phyloP scores from a whole-genome alignment of 305 asterid genomes.

The Fraxinus greggii region DNA sequence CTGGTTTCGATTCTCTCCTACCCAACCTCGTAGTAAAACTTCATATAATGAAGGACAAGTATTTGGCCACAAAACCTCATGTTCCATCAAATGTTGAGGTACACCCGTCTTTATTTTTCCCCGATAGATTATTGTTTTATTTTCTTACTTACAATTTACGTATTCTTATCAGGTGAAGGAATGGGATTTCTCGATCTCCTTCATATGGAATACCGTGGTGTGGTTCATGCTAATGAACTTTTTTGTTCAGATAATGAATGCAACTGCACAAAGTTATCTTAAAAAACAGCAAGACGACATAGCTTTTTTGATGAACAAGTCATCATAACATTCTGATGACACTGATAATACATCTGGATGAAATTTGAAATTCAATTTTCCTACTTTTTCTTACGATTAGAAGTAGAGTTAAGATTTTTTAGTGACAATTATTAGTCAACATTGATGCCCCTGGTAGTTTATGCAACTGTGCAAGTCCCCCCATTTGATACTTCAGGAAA shows the following conservation, averaged over 20 bases:
- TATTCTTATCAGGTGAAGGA: conserved; percentile 46
- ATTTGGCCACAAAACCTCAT: conserved; percentile 56
- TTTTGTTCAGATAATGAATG: conserved; percentile 67
- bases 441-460: conserved; percentile 29
- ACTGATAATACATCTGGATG: conserved; percentile 42
- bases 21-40: conserved; percentile 66
- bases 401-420: conserved; percentile 15
- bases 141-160: background rate
- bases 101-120: background rate
- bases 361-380: background rate
- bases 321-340: conserved; percentile 40
- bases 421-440: conserved; percentile 26
- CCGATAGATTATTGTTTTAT: background rate
- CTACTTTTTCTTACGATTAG: conserved; percentile 16
- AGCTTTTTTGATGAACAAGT: conserved; percentile 53
- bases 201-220: conserved; percentile 76
- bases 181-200: conserved; percentile 74
- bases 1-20: conserved; percentile 60
- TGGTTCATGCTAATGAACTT: conserved; percentile 88
- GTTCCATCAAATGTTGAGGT: conserved; percentile 57
- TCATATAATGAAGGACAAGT: conserved; percentile 74
- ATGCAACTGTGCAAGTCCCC: conserved; percentile 22
- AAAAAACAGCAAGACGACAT: conserved; percentile 72
- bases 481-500: conserved; percentile 29
- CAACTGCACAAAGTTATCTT: conserved; percentile 67